phyloP scores from a whole-genome alignment of 495 filamentous ascomycete genomes.

The Podospora didyma region DNA sequence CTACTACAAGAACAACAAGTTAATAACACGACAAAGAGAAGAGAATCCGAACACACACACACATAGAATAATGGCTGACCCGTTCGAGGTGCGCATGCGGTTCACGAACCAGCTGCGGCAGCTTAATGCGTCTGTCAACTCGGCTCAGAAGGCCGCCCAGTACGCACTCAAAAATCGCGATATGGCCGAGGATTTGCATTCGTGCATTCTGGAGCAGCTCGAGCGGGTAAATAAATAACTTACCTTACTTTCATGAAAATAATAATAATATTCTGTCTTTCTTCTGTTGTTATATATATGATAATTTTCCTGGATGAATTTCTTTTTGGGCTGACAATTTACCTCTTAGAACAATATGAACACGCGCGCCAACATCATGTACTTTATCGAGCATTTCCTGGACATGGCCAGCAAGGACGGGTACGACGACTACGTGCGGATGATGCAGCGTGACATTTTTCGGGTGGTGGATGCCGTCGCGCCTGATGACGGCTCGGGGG shows the following conservation, averaged over 20 bases:
- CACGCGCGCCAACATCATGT: constrained; percentile 97
- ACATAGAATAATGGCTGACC: constrained; percentile 75
- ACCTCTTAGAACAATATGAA: constrained; percentile 79
- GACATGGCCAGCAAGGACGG: constrained; percentile 76
- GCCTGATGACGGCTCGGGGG: constrained; percentile 82
- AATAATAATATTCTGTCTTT: too few species aligned
- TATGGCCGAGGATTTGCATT: constrained; percentile 93
- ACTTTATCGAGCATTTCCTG: constrained; percentile 93
- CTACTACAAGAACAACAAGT: too few species aligned
- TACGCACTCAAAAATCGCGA: constrained; percentile 92
- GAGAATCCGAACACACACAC: too few species aligned
- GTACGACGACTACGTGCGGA: constrained; percentile 72
- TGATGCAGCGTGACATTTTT: constrained; percentile 92
- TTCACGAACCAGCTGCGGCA: constrained; percentile 86
- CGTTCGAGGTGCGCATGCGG: constrained; percentile 96
- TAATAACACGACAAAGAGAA: too few species aligned
- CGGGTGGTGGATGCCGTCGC: constrained; percentile 85
- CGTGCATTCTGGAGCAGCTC: constrained; percentile 92
- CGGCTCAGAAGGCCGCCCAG: constrained; percentile 85
- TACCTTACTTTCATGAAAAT: too few species aligned
- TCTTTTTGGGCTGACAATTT: background rate
- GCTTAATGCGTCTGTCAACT: constrained; percentile 82
- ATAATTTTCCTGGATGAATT: background rate
- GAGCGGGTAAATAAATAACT: constrained; percentile 75
- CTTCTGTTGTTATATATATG: too few species aligned